A percentile compares a stretch with the other conserved stretches of the same genome.
Evolutionary conservation across 495 filamentous ascomycete species (phyloP).

Genomic region (Cairneyella variabilis): DNA sequence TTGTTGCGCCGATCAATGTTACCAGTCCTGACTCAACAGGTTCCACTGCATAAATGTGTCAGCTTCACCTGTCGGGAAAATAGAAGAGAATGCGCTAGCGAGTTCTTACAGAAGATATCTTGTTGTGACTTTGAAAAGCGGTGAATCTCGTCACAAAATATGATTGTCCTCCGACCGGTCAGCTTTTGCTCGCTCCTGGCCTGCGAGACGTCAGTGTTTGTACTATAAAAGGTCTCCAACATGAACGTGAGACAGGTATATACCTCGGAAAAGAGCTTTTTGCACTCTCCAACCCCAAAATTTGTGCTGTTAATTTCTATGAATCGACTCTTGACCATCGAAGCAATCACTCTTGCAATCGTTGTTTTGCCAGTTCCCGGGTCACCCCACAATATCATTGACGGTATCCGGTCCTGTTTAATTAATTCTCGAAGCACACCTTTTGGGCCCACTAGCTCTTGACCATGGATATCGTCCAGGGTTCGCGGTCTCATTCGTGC

Average conservation of each 20-base stretch:
- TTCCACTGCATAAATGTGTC: constrained; percentile 43
- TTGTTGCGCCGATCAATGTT: constrained; percentile 90
- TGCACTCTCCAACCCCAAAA: constrained; percentile 83
- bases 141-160: constrained; percentile 97
- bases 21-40: constrained; percentile 89
- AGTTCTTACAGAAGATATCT: constrained; percentile 64
- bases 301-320: constrained; percentile 94
- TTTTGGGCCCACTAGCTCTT: constrained; percentile 78
- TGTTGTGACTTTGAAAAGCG: constrained; percentile 89
- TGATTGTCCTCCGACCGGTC: constrained; percentile 83
- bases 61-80: neutral
- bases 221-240: constrained; percentile 1
- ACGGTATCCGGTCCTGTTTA: constrained; percentile 77
- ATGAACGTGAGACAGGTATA: neutral
- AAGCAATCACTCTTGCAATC: constrained; percentile 82
- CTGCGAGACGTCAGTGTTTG: constrained; percentile 39
- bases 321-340: constrained; percentile 71
- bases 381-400: constrained; percentile 90
- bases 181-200: constrained; percentile 71
- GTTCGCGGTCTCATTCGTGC: constrained; percentile 86
- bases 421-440: constrained; percentile 85
- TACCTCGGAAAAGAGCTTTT: constrained; percentile 85
- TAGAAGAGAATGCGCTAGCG: neutral
- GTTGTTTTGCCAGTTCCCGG: constrained; percentile 95
- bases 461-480: constrained; percentile 82